These are phyloP conservation scores for Zymoseptoria pseudotritici DNA, from an alignment of 2,329 filamentous ascomycete genomes.

Conservation along the genomic window DNA sequence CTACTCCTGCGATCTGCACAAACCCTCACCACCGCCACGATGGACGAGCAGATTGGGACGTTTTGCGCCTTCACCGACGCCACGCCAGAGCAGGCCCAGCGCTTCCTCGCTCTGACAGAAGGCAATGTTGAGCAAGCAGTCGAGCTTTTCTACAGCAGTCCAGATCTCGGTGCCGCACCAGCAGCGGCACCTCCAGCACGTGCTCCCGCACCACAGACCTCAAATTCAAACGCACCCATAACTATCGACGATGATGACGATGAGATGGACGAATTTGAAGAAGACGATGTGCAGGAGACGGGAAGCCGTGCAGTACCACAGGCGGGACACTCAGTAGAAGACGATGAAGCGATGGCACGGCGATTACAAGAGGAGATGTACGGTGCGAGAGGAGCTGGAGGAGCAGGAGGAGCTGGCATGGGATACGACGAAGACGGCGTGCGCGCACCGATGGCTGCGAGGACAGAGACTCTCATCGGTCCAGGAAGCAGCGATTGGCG, in stretches of 20 bases:
- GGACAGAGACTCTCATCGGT: conserved; percentile 83
- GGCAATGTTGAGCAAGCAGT: conserved; percentile 79
- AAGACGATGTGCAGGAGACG: conserved; percentile 27
- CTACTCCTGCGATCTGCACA: background rate
- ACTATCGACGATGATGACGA: conserved; percentile 73
- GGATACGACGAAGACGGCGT: conserved; percentile 53
- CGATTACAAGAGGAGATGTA: conserved; percentile 90
- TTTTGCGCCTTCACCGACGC: conserved; percentile 79
- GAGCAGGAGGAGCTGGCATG: conserved; percentile 30
- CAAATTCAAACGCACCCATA: conserved; percentile 44
- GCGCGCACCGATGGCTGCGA: conserved; percentile 82
- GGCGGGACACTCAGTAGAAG: conserved; percentile 48
- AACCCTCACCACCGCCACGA: conserved; percentile 2
- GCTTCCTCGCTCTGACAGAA: conserved; percentile 79
- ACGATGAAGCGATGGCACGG: conserved; percentile 89
- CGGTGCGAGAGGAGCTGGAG: conserved; percentile 41
- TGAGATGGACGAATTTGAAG: conserved; percentile 35
- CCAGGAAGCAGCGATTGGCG: conserved; percentile 51
- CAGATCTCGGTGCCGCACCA: conserved; percentile 41
- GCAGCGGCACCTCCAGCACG: conserved; percentile 30
- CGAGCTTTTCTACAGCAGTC: conserved; percentile 81
- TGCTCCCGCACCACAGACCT: conserved; percentile 28
- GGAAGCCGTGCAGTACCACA: conserved; percentile 25
- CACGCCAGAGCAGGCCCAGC: conserved; percentile 63
- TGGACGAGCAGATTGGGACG: conserved; percentile 58